Evolutionary conservation across 768 basidiomycete genomes (phyloP), one percentile per base, ranked within the genome.

Genomic region (Tricholoma sp.): DNA sequence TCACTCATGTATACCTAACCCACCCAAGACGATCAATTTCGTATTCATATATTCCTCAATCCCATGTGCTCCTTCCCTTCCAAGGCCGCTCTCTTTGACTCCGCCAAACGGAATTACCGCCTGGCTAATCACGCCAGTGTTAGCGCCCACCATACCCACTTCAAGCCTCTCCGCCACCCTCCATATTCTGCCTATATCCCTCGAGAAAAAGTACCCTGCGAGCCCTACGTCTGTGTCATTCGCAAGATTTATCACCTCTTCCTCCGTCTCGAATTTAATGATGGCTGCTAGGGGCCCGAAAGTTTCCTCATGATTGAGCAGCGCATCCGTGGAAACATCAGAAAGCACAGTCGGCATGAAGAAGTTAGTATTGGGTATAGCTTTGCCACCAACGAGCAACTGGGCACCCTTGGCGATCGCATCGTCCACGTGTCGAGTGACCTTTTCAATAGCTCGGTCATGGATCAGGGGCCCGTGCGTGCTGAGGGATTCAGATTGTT

Each of bases 381-480:
- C 71, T 68, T 88, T 87, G 5, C 96, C 97, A n/a, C 97, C 97
- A 34, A 93, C 79, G 39, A 98, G 83, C 49, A 98, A 72, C 71
- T 88, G 88, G 0, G 94, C 97, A 31, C 97, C 97, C 55, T 83
- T 84, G 31, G 79, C 65, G 53, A 96, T 76, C 8, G 96, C 97
- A 63, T 98, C 94, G 24, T 91, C 81, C 59, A 99, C 84, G 72
- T 99, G 97, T 47, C 77, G 74, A 52, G 82, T 74, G 16, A 95
- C 93, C 72, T 99, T 99, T 64, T 88, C 83, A 52, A 94, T 75
- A 0, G 94, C 94, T 21, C 85, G 85, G 14, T 72, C 71, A 72
- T 98, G 95, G 59, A 99, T 97, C 50, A 99, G 79, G 12, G 97
- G 97, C 0, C 97, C 97, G 63, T 98, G 95, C 0, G 96, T 98